Evolutionary conservation across 139 green algal species (phyloP).

Genomic region (Eudorina sp.): DNA sequence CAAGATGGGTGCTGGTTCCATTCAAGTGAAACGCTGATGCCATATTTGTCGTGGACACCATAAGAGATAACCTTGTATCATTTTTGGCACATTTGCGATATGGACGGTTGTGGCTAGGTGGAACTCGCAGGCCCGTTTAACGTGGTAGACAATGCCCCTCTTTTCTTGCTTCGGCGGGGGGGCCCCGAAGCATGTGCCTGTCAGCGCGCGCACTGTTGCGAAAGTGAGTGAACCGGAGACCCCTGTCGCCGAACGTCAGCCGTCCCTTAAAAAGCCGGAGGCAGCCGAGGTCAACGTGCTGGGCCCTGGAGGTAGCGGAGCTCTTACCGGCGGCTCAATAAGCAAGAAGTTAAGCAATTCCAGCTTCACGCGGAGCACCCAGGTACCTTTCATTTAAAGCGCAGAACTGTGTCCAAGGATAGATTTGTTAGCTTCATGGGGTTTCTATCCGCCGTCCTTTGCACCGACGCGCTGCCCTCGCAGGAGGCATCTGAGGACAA

Average conservation of each 20-base stretch:
- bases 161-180: slow-evolving; percentile 36
- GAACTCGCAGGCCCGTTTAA: neutral
- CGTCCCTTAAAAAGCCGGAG: neutral
- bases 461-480: neutral
- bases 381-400: neutral
- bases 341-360: slow-evolving; percentile 11
- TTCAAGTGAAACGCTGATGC: neutral
- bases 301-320: neutral
- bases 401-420: too few relatives aligned
- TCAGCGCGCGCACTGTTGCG: neutral
- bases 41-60: neutral
- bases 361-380: slow-evolving; percentile 22
- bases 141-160: neutral
- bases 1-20: too few relatives aligned
- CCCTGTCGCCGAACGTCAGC: neutral
- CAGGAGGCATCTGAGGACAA: slow-evolving; percentile 13
- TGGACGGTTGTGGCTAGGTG: neutral
- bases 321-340: slow-evolving; percentile 7
- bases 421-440: too few relatives aligned
- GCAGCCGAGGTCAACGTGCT: neutral
- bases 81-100: neutral
- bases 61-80: neutral
- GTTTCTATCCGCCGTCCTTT: neutral
- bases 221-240: neutral
- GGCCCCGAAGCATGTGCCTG: neutral